Conservation (phyloP, 257 asterid species). For the Fraxinus anomala region DNA sequence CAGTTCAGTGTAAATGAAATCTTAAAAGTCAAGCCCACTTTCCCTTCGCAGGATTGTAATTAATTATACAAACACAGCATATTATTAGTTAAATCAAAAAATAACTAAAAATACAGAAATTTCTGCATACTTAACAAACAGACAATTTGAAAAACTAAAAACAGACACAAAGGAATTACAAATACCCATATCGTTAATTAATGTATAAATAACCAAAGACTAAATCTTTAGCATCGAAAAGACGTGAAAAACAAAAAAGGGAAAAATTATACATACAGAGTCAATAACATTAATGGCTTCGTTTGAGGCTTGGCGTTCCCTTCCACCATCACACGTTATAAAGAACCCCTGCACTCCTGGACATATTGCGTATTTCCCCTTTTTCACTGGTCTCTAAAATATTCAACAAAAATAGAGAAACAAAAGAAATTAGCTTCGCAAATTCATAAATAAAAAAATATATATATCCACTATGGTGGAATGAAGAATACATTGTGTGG, state of each 20-base stretch:
- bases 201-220: conserved; percentile 12
- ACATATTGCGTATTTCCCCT: conserved; percentile 75
- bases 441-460: not conserved
- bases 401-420: not conserved
- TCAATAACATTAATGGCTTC: conserved; percentile 93
- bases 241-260: not conserved
- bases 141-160: not conserved
- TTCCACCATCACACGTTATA: conserved; percentile 96
- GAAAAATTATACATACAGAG: conserved; percentile 49
- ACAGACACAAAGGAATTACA: not conserved
- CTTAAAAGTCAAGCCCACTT: not conserved
- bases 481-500: conserved; percentile 57
- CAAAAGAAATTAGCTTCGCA: conserved; percentile 12
- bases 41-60: not conserved
- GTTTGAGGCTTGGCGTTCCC: conserved; percentile 75
- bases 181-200: conserved; percentile 15
- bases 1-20: not conserved
- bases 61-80: not conserved
- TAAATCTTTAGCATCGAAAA: not conserved
- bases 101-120: not conserved
- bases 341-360: conserved; percentile 95
- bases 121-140: conserved; percentile 4
- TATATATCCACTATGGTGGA: not conserved
- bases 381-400: conserved; percentile 72
- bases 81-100: not conserved